Percentiles rank a stretch among this genome's conserved stretches.
These are phyloP conservation scores for Coix lacrymajobi DNA, from an alignment of 176 grass and related monocot species.

Conservation along the genomic window DNA sequence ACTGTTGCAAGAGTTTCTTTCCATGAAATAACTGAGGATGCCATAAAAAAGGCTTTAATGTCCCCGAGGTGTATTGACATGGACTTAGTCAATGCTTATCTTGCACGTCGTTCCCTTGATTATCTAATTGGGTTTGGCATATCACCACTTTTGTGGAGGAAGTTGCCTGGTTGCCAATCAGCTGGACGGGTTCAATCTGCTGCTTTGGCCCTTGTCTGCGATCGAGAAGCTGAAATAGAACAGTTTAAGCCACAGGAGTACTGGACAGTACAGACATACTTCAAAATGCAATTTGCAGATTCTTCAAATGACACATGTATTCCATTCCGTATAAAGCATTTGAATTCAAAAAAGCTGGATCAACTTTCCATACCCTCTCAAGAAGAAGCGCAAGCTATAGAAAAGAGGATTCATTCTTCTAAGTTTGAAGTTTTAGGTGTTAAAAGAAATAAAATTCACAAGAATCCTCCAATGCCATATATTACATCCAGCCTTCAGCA, in stretches of 20 bases:
- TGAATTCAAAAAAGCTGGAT: constrained; percentile 73
- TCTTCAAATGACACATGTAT: constrained; percentile 34
- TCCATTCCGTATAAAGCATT: constrained; percentile 64
- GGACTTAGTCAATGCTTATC: constrained; percentile 96
- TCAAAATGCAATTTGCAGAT: constrained; percentile 35
- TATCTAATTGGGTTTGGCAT: constrained; percentile 96
- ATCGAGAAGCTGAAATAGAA: constrained; percentile 86
- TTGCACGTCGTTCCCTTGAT: constrained; percentile 89
- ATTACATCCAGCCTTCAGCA: constrained; percentile 98
- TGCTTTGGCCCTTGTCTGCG: constrained; percentile 87
- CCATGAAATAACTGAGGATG: constrained; percentile 86
- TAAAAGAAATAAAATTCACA: constrained; percentile 71
- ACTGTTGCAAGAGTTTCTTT: constrained; percentile 86
- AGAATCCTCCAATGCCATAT: constrained; percentile 78
- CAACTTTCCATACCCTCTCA: constrained; percentile 71
- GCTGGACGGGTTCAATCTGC: constrained; percentile 96
- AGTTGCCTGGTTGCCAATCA: constrained; percentile 90
- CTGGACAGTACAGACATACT: constrained; percentile 64
- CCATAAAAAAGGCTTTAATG: constrained; percentile 61
- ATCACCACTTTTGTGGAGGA: constrained; percentile 94
- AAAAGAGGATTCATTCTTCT: constrained; percentile 50
- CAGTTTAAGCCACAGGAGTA: constrained; percentile 75
- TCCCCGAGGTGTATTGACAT: constrained; percentile 77
- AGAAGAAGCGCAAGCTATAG: constrained; percentile 52
- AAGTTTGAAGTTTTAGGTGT: constrained; percentile 64